Conservation (phyloP, 2,329 filamentous ascomycete genomes). For the Arthrocladium fulminans region DNA sequence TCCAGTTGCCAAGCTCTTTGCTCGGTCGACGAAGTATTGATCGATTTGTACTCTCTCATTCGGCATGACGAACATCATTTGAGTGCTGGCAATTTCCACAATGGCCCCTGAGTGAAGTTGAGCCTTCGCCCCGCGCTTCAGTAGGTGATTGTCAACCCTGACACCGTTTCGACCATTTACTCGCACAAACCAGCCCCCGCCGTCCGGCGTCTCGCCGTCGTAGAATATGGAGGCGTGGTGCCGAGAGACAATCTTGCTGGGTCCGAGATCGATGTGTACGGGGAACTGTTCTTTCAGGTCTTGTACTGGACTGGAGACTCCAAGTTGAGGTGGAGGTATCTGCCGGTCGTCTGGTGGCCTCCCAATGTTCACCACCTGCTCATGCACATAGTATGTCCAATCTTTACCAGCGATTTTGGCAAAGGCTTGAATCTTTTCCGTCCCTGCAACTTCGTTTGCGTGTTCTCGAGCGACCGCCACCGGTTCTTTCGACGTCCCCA, state of each 20-base stretch:
- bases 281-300: constrained; percentile 32
- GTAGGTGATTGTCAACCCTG: constrained; percentile 62
- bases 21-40: constrained; percentile 59
- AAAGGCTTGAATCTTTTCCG: constrained; percentile 41
- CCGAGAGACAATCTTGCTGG: constrained; percentile 71
- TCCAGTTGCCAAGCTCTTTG: constrained; percentile 39
- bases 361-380: constrained; percentile 41
- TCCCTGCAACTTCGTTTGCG: constrained; percentile 34
- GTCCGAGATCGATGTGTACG: constrained; percentile 81
- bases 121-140: constrained; percentile 59
- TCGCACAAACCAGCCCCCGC: constrained; percentile 65
- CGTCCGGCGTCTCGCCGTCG: constrained; percentile 50
- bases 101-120: constrained; percentile 77
- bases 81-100: constrained; percentile 80
- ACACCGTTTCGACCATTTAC: constrained; percentile 90
- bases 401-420: constrained; percentile 43
- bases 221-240: constrained; percentile 68
- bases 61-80: constrained; percentile 99
- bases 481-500: constrained; percentile 36
- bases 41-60: constrained; percentile 62
- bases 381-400: constrained; percentile 45
- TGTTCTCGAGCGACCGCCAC: constrained; percentile 37
- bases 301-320: constrained; percentile 39
- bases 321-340: constrained; percentile 11
- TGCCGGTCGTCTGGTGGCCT: constrained; percentile 39